Conservation (phyloP, 192 early-diverging fungal species). For the Entophlyctis luteolus region DNA sequence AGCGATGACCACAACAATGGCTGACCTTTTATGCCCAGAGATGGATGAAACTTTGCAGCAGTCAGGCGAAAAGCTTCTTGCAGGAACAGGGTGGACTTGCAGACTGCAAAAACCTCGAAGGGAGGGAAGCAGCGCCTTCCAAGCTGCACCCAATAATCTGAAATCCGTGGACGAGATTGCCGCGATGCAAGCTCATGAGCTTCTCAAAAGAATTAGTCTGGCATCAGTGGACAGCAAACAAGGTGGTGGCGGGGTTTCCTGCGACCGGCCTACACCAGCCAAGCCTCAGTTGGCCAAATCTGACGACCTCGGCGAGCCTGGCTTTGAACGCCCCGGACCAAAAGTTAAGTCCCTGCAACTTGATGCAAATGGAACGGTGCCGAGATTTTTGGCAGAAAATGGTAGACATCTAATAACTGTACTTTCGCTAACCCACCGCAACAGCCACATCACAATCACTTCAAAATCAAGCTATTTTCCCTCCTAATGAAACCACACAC, state of each 20-base stretch:
- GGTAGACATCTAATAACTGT: too few species aligned
- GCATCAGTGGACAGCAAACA: neutral
- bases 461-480: too few species aligned
- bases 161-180: conserved; percentile 18
- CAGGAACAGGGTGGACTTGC: neutral
- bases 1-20: neutral
- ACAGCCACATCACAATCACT: too few species aligned
- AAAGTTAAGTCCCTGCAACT: neutral
- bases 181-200: neutral
- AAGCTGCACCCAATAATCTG: neutral
- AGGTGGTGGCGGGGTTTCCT: neutral
- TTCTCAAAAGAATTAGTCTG: neutral
- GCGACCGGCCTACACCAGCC: neutral
- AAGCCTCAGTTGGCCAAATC: neutral
- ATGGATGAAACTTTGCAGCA: neutral
- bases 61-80: neutral
- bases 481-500: too few species aligned
- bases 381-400: too few species aligned
- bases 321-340: neutral
- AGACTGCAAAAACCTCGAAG: neutral
- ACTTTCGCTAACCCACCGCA: too few species aligned
- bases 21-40: neutral
- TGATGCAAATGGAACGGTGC: neutral
- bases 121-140: too few species aligned
- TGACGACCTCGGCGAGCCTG: neutral